These are phyloP conservation scores for Quercus robur DNA, from an alignment of 306 rosid genomes.

Conservation along the genomic window DNA sequence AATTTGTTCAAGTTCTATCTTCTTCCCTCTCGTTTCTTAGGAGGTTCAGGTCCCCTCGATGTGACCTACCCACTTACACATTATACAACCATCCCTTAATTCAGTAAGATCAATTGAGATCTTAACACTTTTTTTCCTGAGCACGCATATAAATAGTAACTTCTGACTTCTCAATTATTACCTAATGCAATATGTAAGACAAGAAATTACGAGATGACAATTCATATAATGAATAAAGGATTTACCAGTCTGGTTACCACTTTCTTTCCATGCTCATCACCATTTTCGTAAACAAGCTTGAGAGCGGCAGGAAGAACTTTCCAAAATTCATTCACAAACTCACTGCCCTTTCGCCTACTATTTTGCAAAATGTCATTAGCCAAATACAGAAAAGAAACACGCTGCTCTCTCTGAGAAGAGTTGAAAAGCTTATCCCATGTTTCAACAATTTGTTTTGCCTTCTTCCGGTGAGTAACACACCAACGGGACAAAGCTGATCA, in stretches of 20 bases:
- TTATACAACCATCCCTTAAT: too few species aligned
- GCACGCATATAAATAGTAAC: background rate
- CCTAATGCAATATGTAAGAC: conserved; percentile 7
- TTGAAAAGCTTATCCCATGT: conserved; percentile 83
- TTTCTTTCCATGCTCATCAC: conserved; percentile 65
- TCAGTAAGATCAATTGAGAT: too few species aligned
- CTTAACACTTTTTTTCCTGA: background rate
- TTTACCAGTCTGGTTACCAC: conserved; percentile 73
- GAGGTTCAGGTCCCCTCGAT: too few species aligned
- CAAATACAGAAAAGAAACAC: conserved; percentile 70
- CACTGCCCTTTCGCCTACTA: conserved; percentile 88
- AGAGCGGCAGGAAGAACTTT: conserved; percentile 84
- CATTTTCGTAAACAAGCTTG: conserved; percentile 56
- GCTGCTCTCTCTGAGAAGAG: conserved; percentile 72
- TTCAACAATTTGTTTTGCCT: conserved; percentile 77
- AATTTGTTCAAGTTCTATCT: too few species aligned
- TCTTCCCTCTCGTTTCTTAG: too few species aligned
- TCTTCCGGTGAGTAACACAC: conserved; percentile 82
- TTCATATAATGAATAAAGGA: conserved; percentile 12
- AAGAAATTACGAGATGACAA: conserved; percentile 1
- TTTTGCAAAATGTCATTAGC: conserved; percentile 93
- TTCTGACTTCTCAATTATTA: conserved; percentile 3
- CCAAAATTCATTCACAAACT: conserved; percentile 92
- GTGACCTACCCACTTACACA: too few species aligned
- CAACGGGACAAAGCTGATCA: conserved; percentile 73